Evolutionary conservation across 192 early-diverging fungal genomes (phyloP), one percentile per base, ranked within the genome.

Genomic region (Backusella tarrabulga): DNA sequence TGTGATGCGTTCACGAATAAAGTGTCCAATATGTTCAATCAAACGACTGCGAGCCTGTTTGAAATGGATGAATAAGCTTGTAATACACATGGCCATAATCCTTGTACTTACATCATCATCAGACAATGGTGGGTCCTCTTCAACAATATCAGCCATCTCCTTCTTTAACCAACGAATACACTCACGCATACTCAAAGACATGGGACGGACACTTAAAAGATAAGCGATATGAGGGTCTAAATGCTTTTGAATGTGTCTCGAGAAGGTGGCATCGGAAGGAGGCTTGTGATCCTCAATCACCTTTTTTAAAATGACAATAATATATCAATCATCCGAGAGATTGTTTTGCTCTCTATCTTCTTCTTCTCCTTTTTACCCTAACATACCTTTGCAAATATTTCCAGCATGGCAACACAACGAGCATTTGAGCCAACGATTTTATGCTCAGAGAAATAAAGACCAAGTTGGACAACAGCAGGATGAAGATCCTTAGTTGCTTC

Each of bases 161-260:
- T 89, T 88, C 85, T 98, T 98, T 44, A 99, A 81, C 74, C 90
- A 92, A 46, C 96, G 89, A 73, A 98, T 97, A 26, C 95, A 94
- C 26, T 93, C 95, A 75, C 93, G 92, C 97, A 99, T 98, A 80
- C 93, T 93, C 35, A 95, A 90, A n/a, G 94, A 93, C 88, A 98
- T 90, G 6, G 92, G 88, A 34, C 98, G 91, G 68, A 91, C 91
- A 63, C 90, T 91, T 34, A 92, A 88, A 52, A 99, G 81, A 77
- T 96, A 97, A 74, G 91, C 94, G 77, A 98, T 95, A 78, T 99
- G 97, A 67, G 94, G 92, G 78, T 92, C 91, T 63, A 99, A 76
- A 75, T 97, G 88, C 29, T 87, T 90, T 36, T 87, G 92, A 76
- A 99, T 89, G 82, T 95, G 87, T 67, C 97, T 84, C 38, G 91